Evolutionary conservation across 352 stramenopile species (phyloP).

Genomic region (Phytophthora palmivora): DNA sequence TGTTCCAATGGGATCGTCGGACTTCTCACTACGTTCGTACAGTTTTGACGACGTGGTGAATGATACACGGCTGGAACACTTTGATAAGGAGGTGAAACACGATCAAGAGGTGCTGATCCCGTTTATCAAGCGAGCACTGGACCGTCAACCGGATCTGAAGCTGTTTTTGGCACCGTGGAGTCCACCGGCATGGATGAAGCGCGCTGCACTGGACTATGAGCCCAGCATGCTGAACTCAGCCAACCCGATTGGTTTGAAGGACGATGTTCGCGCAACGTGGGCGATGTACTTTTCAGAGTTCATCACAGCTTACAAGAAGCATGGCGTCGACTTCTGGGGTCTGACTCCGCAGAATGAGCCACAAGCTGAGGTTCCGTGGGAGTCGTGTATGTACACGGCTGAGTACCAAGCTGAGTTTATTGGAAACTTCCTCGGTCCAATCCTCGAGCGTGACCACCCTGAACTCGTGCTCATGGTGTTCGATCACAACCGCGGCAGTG

Average conservation of each 20-base stretch:
- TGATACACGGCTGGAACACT: constrained; percentile 79
- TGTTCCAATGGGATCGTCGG: constrained; percentile 91
- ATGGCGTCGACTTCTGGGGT: constrained; percentile 87
- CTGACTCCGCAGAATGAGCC: constrained; percentile 93
- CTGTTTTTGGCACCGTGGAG: constrained; percentile 91
- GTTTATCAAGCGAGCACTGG: constrained; percentile 77
- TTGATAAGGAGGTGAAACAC: constrained; percentile 76
- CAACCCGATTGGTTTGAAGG: constrained; percentile 57
- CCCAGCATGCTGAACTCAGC: constrained; percentile 75
- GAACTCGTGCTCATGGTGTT: constrained; percentile 92
- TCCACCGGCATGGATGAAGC: constrained; percentile 91
- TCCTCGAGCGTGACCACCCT: constrained; percentile 65
- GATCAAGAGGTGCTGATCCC: constrained; percentile 88
- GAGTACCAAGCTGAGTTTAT: constrained; percentile 80
- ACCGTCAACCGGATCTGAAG: constrained; percentile 73
- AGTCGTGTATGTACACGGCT: constrained; percentile 67
- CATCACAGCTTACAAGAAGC: constrained; percentile 90
- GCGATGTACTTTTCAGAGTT: constrained; percentile 94
- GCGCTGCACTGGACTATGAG: constrained; percentile 41
- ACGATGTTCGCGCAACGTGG: constrained; percentile 72
- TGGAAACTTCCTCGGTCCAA: constrained; percentile 76
- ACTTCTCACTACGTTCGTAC: constrained; percentile 91
- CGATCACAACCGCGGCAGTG: constrained; percentile 91
- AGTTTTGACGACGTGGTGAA: constrained; percentile 83
- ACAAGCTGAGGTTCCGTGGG: constrained; percentile 74